Base-by-base conservation (phyloP, 2,329 filamentous ascomycete genomes). In the Phoma sp. region DNA sequence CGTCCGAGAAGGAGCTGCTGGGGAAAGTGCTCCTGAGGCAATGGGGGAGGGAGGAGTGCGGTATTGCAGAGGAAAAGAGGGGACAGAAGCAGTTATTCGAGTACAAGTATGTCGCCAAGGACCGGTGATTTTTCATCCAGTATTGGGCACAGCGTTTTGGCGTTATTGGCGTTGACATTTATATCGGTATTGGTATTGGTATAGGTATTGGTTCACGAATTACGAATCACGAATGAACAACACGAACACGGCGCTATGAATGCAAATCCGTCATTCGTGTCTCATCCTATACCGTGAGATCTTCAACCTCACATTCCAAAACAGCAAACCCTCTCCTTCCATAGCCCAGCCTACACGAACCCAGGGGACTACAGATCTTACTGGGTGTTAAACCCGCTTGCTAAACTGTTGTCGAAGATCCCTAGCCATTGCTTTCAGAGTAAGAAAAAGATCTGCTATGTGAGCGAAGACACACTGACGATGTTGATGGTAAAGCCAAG, bases 41-140 rank as follows among this genome's bases (percentile, higher is more conserved):
- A 49, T 75, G 73, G 73, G 73, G 73, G 9, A 68, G 63, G 36
- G 69, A 73, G 53, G 73, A 75, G 47, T 58, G 68, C 43, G 72
- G 71, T 32, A 57, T 62, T 44, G 64, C 61, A n/a, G 49, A 57
- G 7, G 64, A 69, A 51, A 50, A 47, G 21, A 48, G 54, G 27
- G 64, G 58, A 8, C 63, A 69, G 49, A 57, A 49, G 39, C 71
- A 74, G 48, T 24, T 22, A 43, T 74, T 70, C 58, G 55, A 55
- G 57, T 75, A 74, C 36, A 62, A 71, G 58, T 74, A 68, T 49
- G 62, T 65, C 0, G 62, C 68, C 55, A 50, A 55, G 36, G 47
- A 46, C 10, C 2, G 41, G 24, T 55, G 31, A 36, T 39, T 35
- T 17, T n/a, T 35, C 5, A 6, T n/a, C 6, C 10, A 12, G 8